Base-by-base conservation (phyloP, 768 basidiomycete species). In the Termitomyces sp. region DNA sequence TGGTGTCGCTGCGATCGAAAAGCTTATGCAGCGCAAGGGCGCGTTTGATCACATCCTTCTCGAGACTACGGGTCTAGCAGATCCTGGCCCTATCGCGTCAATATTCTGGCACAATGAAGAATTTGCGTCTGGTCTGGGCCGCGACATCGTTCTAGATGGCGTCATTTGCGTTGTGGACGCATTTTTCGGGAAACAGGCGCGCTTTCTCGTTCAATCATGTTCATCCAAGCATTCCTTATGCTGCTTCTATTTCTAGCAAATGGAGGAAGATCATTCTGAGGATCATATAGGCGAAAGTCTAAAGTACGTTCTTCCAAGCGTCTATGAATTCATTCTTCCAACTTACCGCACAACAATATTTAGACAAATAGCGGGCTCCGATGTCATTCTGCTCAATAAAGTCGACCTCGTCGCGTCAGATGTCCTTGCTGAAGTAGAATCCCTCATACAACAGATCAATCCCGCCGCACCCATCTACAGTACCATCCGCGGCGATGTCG, bases 41-140 rank as follows among this genome's bases (percentile, higher is more conserved):
- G 83, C 85, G 1, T 96, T 98, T 70, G 97, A 98, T 74, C 90
- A 98, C 72, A 97, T 99, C 64, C 77, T 99, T 47, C 81, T 99
- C 15, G 97, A 99, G 75, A 92, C 96, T 2, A 98, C 97, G 0
- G 96, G 96, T 0, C 80, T 98, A 8, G 96, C 96, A 10, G 96
- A 98, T 77, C 96, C 96, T 60, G 93, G 89, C n/a, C 90, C 91
- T 2, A 94, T 94, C 57, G 92, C 92, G 0, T 85, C 88, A 0
- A 86, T 92, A 77, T 92, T 93, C 71, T 94, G 91, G 91, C 84
- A 85, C 38, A 94, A 93, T 65, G 91, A 94, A 68, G 92, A 93
- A 66, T 93, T 83, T 66, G 80, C 89, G 0, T 77, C 69, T 25
- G 90, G 89, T 0, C 78, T 89, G 0, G 86, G 87, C 2, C 81